Conservation (phyloP, 1,284 basidiomycete genomes). For the Trametes versicolor region DNA sequence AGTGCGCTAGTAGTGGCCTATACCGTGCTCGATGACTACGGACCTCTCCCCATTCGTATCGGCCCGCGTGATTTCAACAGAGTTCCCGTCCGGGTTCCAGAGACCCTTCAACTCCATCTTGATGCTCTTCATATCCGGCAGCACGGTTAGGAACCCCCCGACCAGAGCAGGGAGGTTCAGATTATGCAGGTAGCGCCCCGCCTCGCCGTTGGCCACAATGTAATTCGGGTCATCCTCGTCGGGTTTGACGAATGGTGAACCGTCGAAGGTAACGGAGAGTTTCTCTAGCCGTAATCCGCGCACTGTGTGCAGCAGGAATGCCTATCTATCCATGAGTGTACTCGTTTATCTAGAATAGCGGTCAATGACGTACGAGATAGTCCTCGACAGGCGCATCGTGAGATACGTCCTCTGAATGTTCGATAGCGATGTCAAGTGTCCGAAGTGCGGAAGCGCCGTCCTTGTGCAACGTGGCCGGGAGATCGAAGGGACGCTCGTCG, state of each 20-base stretch:
- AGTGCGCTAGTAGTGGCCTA: not conserved
- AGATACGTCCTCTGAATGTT: not conserved
- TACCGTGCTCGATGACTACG: not conserved
- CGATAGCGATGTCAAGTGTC: constrained; percentile 1
- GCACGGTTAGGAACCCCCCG: not conserved
- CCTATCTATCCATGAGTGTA: not conserved
- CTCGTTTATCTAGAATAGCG: not conserved
- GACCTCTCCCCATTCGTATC: constrained; percentile 1
- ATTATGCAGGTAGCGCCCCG: not conserved
- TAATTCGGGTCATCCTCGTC: not conserved
- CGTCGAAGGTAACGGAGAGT: not conserved
- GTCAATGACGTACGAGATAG: not conserved
- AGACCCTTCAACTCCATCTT: not conserved
- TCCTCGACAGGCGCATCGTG: not conserved
- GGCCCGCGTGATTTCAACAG: not conserved
- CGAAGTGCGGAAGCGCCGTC: not conserved
- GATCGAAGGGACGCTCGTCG: not conserved
- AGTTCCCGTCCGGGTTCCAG: constrained; percentile 1
- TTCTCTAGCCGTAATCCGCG: not conserved
- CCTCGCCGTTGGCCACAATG: not conserved
- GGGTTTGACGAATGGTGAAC: not conserved
- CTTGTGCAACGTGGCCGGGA: not conserved
- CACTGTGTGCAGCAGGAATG: no score
- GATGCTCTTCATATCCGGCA: not conserved
- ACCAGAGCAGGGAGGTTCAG: not conserved